phyloP scores from a whole-genome alignment of 2,329 filamentous ascomycete genomes.

The Exophiala dermatitidis region DNA sequence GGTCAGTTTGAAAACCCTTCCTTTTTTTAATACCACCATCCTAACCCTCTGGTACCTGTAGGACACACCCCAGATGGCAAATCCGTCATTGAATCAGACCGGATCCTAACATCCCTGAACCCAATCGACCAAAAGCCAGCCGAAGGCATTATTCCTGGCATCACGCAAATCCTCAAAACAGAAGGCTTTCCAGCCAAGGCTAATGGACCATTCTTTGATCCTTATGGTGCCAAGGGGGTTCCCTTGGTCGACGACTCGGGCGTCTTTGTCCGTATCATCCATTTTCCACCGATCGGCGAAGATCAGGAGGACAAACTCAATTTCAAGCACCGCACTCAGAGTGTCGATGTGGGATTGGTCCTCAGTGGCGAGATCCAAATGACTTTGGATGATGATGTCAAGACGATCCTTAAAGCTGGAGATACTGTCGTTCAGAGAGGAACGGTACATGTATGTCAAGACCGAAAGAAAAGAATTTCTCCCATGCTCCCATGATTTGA shows the following conservation, averaged over 20 bases:
- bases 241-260: background rate
- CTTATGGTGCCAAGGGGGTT: background rate
- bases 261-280: background rate
- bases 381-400: slow-evolving; percentile 33
- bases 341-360: background rate
- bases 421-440: slow-evolving; percentile 30
- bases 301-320: background rate
- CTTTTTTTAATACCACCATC: background rate
- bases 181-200: slow-evolving; percentile 19
- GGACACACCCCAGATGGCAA: slow-evolving; percentile 1
- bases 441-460: slow-evolving; percentile 11
- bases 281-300: background rate
- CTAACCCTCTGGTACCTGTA: background rate
- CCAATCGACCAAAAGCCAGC: background rate
- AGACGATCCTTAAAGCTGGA: slow-evolving; percentile 40
- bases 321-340: slow-evolving; percentile 30
- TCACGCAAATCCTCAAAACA: slow-evolving; percentile 24
- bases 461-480: background rate
- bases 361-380: background rate
- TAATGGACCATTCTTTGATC: slow-evolving; percentile 21
- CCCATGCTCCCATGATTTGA: background rate
- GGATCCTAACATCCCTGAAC: background rate
- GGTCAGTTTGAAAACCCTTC: background rate
- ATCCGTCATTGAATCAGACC: slow-evolving; percentile 1
- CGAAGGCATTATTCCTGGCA: slow-evolving; percentile 10